These are phyloP conservation scores for Abortiporus biennis DNA, from an alignment of 1,284 basidiomycete species.

Conservation along the genomic window DNA sequence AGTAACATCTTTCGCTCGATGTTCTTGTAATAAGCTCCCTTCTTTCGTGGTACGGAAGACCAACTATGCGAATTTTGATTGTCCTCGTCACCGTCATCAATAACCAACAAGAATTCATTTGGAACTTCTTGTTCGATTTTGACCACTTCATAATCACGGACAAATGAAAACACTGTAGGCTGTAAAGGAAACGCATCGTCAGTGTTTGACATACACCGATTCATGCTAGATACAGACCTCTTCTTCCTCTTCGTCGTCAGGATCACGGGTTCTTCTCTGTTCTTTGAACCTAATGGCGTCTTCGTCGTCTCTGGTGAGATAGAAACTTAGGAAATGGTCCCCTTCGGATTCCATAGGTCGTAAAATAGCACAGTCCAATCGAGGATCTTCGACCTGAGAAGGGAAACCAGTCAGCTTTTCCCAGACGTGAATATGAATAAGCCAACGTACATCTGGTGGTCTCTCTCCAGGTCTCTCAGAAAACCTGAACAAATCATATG, in stretches of 20 bases:
- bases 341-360: slow-evolving; percentile 83
- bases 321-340: slow-evolving; percentile 86
- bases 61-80: slow-evolving; percentile 19
- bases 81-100: slow-evolving; percentile 56
- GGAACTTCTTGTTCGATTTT: slow-evolving; percentile 79
- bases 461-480: slow-evolving; percentile 83
- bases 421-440: not conserved
- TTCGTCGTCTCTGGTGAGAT: slow-evolving; percentile 77
- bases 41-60: slow-evolving; percentile 22
- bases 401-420: slow-evolving; percentile 7
- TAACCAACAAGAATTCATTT: slow-evolving; percentile 77
- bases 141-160: slow-evolving; percentile 79
- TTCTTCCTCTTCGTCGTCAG: slow-evolving; percentile 44
- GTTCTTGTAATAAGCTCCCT: slow-evolving; percentile 82
- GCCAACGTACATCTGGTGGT: slow-evolving; percentile 46
- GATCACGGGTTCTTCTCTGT: slow-evolving; percentile 21
- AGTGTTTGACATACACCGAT: not conserved
- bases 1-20: slow-evolving; percentile 82
- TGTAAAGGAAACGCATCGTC: slow-evolving; percentile 22
- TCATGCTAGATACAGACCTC: slow-evolving; percentile 27
- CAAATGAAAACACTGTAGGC: slow-evolving; percentile 66
- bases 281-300: slow-evolving; percentile 25
- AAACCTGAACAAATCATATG: slow-evolving; percentile 85
- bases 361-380: slow-evolving; percentile 80
- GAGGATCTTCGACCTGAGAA: slow-evolving; percentile 60